phyloP scores from a whole-genome alignment of 345 rosid species.

The Arabidopsis suecica region DNA sequence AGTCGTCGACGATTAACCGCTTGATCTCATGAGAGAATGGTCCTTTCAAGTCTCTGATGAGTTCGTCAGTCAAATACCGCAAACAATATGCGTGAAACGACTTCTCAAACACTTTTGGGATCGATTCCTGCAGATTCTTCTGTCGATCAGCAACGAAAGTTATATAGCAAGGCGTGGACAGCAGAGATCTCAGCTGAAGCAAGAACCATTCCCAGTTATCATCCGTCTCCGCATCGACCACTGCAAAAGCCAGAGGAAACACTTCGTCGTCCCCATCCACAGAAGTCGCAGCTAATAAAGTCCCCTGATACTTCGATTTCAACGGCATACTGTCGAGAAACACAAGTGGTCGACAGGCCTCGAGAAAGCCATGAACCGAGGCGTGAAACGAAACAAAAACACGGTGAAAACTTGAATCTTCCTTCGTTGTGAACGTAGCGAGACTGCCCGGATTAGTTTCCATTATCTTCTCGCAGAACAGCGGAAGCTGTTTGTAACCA shows the following conservation, averaged over 20 bases:
- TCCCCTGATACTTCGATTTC: slow-evolving; percentile 94
- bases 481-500: slow-evolving; percentile 81
- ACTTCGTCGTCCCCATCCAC: slow-evolving; percentile 82
- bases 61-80: slow-evolving; percentile 71
- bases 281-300: slow-evolving; percentile 81
- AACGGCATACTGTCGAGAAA: slow-evolving; percentile 82
- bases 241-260: slow-evolving; percentile 86
- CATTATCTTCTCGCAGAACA: slow-evolving; percentile 81
- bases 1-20: slow-evolving; percentile 77
- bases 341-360: slow-evolving; percentile 89
- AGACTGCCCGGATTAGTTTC: slow-evolving; percentile 88
- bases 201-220: slow-evolving; percentile 97
- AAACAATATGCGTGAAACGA: slow-evolving; percentile 82
- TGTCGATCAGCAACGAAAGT: slow-evolving; percentile 86
- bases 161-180: slow-evolving; percentile 62
- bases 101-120: slow-evolving; percentile 63
- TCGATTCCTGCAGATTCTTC: slow-evolving; percentile 75
- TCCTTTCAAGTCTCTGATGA: slow-evolving; percentile 79
- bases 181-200: slow-evolving; percentile 69
- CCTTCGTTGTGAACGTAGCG: slow-evolving; percentile 81
- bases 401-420: slow-evolving; percentile 95
- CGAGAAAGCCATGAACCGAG: slow-evolving; percentile 70
- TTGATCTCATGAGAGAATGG: slow-evolving; percentile 91
- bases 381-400: slow-evolving; percentile 89
- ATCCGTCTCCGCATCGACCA: slow-evolving; percentile 77